Conservation (phyloP, 176 grass and related monocot genomes). For the Musa schizocarpa region DNA sequence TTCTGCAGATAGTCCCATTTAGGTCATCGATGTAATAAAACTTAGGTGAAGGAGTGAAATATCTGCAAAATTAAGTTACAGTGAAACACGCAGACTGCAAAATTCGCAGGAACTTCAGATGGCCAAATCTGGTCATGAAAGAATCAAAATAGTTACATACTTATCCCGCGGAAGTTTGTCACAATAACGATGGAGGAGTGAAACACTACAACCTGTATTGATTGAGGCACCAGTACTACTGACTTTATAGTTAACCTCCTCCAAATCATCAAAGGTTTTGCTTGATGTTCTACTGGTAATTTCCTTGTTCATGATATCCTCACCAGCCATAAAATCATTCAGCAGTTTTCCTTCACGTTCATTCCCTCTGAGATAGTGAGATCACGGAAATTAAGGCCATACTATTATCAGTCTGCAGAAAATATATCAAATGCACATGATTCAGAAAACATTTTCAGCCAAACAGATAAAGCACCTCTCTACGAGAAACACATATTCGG, state of each 20-base stretch:
- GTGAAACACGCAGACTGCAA: background rate
- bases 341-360: constrained; percentile 59
- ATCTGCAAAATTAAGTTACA: constrained; percentile 37
- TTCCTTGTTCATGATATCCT: constrained; percentile 78
- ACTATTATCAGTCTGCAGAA: background rate
- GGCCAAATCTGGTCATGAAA: constrained; percentile 7
- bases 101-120: background rate
- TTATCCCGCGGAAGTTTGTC: constrained; percentile 77
- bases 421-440: constrained; percentile 12
- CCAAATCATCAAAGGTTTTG: constrained; percentile 64
- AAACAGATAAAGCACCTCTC: constrained; percentile 48
- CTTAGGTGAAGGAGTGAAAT: constrained; percentile 56
- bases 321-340: constrained; percentile 54
- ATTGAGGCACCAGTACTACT: constrained; percentile 72
- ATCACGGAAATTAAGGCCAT: background rate
- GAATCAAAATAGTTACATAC: constrained; percentile 39
- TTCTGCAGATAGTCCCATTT: constrained; percentile 53
- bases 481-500: constrained; percentile 72
- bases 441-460: constrained; percentile 4
- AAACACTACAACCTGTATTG: constrained; percentile 74
- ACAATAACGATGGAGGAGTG: constrained; percentile 75
- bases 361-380: constrained; percentile 54
- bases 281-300: constrained; percentile 55
- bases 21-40: constrained; percentile 61
- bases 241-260: constrained; percentile 65